Percentiles rank a stretch among this genome's conserved stretches.
Conservation (phyloP, 768 basidiomycete genomes). For the Auricularia cornea region DNA sequence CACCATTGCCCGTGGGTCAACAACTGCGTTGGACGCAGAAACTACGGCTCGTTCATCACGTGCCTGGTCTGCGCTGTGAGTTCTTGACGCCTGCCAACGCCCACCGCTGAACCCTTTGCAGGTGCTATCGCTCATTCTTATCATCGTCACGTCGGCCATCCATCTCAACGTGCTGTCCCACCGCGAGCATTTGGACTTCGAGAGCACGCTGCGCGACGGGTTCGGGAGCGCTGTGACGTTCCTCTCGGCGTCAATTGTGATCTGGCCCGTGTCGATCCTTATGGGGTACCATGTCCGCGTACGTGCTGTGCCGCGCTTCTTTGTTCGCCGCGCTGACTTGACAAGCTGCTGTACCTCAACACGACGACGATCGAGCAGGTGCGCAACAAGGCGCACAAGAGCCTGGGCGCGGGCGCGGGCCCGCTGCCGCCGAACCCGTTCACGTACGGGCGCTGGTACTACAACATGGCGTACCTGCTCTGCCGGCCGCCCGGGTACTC, state of each 20-base stretch:
- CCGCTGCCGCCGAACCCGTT: constrained; percentile 75
- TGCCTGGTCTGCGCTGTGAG: constrained; percentile 71
- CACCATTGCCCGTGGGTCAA: constrained; percentile 91
- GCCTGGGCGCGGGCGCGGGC: constrained; percentile 46
- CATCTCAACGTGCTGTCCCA: constrained; percentile 66
- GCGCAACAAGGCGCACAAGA: constrained; percentile 74
- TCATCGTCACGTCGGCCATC: constrained; percentile 75
- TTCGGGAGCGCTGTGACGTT: constrained; percentile 80
- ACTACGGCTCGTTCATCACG: constrained; percentile 89
- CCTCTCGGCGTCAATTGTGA: constrained; percentile 54
- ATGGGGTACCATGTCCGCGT: constrained; percentile 82
- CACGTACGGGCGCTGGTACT: constrained; percentile 65
- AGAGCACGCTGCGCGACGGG: constrained; percentile 38
- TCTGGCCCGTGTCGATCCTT: constrained; percentile 79
- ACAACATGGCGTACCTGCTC: constrained; percentile 66
- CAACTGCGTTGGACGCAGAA: constrained; percentile 90
- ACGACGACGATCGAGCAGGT: constrained; percentile 96
- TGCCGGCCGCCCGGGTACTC: constrained; percentile 76
- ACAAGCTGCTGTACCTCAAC: constrained; percentile 71
- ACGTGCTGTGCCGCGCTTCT: constrained; percentile 23
- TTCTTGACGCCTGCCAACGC: background rate
- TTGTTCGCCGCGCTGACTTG: background rate
- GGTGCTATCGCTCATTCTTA: constrained; percentile 65
- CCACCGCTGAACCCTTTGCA: constrained; percentile 22
- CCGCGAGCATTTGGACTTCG: constrained; percentile 40